Evolutionary conservation across 768 basidiomycete species (phyloP).

Genomic region (Kwoniella botswanensis): DNA sequence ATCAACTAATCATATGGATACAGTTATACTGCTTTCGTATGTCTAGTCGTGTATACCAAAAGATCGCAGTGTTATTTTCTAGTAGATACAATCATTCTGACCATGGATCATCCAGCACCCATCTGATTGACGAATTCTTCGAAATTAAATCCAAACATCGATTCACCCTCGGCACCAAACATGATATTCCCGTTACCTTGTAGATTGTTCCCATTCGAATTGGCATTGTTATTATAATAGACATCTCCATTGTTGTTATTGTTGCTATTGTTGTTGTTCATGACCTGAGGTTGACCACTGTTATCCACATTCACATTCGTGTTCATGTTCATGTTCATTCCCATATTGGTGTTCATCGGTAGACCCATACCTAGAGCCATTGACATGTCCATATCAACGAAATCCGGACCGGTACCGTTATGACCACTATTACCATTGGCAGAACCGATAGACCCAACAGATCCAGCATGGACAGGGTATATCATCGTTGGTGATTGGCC

Average conservation of each 20-base stretch:
- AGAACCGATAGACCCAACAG: background rate
- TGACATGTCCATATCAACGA: constrained; percentile 51
- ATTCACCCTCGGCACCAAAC: constrained; percentile 20
- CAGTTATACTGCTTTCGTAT: background rate
- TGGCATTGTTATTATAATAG: background rate
- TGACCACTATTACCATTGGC: background rate
- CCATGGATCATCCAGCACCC: constrained; percentile 12
- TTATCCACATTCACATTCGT: background rate
- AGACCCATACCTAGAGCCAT: constrained; percentile 38
- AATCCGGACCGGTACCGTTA: constrained; percentile 4
- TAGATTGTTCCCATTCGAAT: constrained; percentile 20
- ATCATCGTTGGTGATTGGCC: background rate
- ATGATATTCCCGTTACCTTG: constrained; percentile 16
- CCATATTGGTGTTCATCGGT: constrained; percentile 17
- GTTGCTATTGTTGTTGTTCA: background rate
- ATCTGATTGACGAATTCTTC: constrained; percentile 34
- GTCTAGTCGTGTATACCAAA: background rate
- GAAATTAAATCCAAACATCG: constrained; percentile 32
- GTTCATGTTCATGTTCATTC: constrained; percentile 17
- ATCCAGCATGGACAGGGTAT: background rate
- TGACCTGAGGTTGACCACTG: background rate
- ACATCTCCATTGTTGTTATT: background rate
- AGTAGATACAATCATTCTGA: background rate
- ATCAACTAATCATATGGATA: background rate
- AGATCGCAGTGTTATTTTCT: too few relatives aligned